Percentiles rank a stretch among this genome's conserved stretches.
Conservation (phyloP, 345 rosid species). For the Camelina sativa region DNA sequence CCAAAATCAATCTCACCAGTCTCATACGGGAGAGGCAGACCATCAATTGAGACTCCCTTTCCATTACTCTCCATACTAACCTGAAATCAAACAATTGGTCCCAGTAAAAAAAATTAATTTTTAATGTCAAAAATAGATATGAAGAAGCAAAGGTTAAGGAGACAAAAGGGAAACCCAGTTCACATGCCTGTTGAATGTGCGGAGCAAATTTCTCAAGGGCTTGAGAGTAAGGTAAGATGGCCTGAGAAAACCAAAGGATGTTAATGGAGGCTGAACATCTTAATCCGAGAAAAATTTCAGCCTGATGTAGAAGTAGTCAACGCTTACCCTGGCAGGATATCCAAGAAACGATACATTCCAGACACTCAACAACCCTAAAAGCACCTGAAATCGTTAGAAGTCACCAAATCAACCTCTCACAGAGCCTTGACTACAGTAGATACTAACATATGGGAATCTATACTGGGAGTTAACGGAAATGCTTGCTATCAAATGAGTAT, state of each 20-base stretch:
- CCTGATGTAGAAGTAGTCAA: slow-evolving; percentile 25
- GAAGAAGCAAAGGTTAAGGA: neutral
- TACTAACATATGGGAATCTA: neutral
- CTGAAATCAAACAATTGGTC: slow-evolving; percentile 44
- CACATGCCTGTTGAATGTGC: slow-evolving; percentile 88
- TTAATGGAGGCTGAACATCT: slow-evolving; percentile 11
- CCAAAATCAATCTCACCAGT: slow-evolving; percentile 99
- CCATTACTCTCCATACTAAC: slow-evolving; percentile 99
- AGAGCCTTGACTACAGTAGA: neutral
- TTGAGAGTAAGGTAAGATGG: slow-evolving; percentile 94
- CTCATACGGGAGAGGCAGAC: slow-evolving; percentile 79
- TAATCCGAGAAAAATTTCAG: slow-evolving; percentile 16
- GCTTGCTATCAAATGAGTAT: neutral
- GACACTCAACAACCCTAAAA: slow-evolving; percentile 79
- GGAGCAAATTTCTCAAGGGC: slow-evolving; percentile 97
- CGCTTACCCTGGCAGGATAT: slow-evolving; percentile 86
- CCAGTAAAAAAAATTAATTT: neutral
- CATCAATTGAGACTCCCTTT: slow-evolving; percentile 95
- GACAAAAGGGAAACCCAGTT: slow-evolving; percentile 8
- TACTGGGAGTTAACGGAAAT: neutral
- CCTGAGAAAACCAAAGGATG: slow-evolving; percentile 56
- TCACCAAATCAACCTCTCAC: slow-evolving; percentile 16
- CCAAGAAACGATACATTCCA: slow-evolving; percentile 98
- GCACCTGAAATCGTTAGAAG: slow-evolving; percentile 61
- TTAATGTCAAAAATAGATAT: neutral